These are phyloP conservation scores for Gracilaria vermiculophylla DNA, from an alignment of 23 red algal species.

Conservation along the genomic window DNA sequence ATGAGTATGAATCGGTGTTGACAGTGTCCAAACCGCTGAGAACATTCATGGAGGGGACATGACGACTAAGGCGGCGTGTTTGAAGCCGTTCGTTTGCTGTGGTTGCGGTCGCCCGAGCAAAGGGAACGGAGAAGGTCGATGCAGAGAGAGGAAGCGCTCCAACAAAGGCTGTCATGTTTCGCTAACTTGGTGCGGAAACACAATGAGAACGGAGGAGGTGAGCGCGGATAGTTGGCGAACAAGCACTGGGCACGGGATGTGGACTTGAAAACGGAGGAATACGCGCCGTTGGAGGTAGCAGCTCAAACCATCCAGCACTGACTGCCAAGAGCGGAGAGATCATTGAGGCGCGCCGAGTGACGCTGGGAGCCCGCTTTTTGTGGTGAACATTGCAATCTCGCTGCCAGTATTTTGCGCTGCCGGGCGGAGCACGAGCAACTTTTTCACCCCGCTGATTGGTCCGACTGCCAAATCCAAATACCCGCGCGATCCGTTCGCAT, in stretches of 20 bases:
- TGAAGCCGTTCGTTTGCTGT: background rate
- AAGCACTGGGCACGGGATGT: background rate
- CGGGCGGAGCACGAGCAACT: too few species aligned
- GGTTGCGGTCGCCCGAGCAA: background rate
- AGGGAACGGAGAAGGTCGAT: background rate
- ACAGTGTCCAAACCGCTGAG: conserved; percentile 66
- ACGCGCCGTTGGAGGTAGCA: too few species aligned
- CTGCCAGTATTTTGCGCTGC: too few species aligned
- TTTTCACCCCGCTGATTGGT: too few species aligned
- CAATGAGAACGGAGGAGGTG: background rate
- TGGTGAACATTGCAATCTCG: too few species aligned
- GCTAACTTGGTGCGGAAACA: background rate
- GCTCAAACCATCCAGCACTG: too few species aligned
- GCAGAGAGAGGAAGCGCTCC: background rate
- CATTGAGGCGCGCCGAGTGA: too few species aligned
- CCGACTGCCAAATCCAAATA: too few species aligned
- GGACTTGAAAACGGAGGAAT: background rate
- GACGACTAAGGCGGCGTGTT: background rate
- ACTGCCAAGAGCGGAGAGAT: too few species aligned
- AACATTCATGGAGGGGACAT: conserved; percentile 51
- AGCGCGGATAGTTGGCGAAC: background rate
- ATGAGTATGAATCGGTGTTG: conserved; percentile 53
- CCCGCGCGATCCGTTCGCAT: too few species aligned
- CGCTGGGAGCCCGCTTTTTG: too few species aligned
- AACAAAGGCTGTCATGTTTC: conserved; percentile 13